Evolutionary conservation across 441 rosid genomes (phyloP), one percentile per base, ranked within the genome.

Genomic region (Gossypium schwendimanii): DNA sequence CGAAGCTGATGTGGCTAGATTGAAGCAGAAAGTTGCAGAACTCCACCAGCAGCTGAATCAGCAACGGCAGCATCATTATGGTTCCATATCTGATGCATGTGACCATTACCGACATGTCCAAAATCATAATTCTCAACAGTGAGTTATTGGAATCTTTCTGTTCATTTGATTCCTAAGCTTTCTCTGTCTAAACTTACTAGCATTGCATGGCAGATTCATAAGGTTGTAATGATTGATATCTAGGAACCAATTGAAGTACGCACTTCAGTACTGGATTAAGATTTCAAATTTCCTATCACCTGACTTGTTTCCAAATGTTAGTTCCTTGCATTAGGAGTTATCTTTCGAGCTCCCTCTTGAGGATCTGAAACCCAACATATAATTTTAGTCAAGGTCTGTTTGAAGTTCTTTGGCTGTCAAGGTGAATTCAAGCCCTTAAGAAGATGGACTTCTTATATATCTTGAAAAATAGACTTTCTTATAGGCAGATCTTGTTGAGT

Each of bases 21-120:
- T 94, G 82, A 92, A 94, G 85, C 97, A 94, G 81, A 94, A 94
- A 82, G 97, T 94, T 79, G 97, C 94, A 41, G 97, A 94, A 84
- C 97, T 94, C 73, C 97, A 94, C 79, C 94, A 89, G 77, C 99
- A 94, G 79, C 93, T 94, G 78, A 94, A 86, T 85, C 97, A 94
- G 84, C 99, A 94, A 76, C 84, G 97, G 47, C 97, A 89, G 79
- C 90, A 86, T 81, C 95, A 89, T 69, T 87, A 88, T 66, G 88
- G 91, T 60, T 84, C 96, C 49, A 89, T 91, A 23, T 83, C 97
- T 69, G 97, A 90, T 78, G 84, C 88, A 9, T 85, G 90, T 75
- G 97, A 92, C 76, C 87, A 76, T 44, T 83, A 82, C 77, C 97
- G 88, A 78, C 90, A 87, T 76, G 85, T 78, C 81, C 97, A 87